These are phyloP conservation scores for Ceriops decandra DNA, from an alignment of 345 rosid genomes.

Conservation along the genomic window DNA sequence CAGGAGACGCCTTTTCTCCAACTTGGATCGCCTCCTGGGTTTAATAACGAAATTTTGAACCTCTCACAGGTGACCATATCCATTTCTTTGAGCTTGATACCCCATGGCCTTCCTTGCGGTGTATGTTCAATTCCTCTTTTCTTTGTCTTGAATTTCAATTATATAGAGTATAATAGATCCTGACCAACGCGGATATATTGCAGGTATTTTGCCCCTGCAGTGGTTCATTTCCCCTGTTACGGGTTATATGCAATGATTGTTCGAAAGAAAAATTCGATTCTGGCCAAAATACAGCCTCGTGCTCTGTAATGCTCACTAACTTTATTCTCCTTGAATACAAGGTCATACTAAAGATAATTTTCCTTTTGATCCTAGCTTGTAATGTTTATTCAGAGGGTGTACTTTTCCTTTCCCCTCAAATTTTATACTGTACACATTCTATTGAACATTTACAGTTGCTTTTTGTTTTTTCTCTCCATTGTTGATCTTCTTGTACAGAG, in stretches of 20 bases:
- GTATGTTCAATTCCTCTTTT: background rate
- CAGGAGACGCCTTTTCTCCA: too few species aligned
- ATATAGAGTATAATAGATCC: too few species aligned
- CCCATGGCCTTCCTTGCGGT: conserved; percentile 82
- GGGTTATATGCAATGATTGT: conserved; percentile 54
- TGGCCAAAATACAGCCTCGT: conserved; percentile 49
- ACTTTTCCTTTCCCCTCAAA: background rate
- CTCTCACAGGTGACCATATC: conserved; percentile 83
- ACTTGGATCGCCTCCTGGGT: background rate
- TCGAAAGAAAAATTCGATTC: conserved; percentile 39
- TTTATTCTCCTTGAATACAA: background rate
- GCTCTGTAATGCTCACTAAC: conserved; percentile 27
- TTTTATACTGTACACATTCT: background rate
- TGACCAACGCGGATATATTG: background rate
- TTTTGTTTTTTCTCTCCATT: too few species aligned
- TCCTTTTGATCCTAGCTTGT: background rate
- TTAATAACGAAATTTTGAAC: background rate
- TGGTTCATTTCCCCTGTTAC: conserved; percentile 69
- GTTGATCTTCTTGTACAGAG: too few species aligned
- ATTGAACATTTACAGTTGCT: conserved; percentile 1
- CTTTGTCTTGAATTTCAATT: background rate
- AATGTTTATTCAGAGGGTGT: background rate
- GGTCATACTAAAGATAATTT: background rate
- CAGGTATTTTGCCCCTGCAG: conserved; percentile 66
- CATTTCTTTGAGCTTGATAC: conserved; percentile 61